Conservation (phyloP, 2,329 filamentous ascomycete genomes). For the Cercospora beticola region DNA sequence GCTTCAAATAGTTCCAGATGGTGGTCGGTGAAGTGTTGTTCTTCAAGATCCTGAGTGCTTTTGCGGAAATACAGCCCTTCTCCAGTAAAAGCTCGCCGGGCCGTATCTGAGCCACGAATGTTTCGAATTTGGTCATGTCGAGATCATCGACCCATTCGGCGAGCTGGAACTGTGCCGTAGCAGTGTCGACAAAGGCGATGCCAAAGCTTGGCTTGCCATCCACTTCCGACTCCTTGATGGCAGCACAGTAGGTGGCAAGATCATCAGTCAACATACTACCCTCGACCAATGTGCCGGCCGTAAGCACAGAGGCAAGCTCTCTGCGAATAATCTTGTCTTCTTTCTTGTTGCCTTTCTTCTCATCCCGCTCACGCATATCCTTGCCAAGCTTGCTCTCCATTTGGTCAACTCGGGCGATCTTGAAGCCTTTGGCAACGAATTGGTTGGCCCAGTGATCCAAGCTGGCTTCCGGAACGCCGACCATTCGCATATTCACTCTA, state of each 20-base stretch:
- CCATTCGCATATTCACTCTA: slow-evolving; percentile 99
- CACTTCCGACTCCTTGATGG: slow-evolving; percentile 72
- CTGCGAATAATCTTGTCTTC: slow-evolving; percentile 91
- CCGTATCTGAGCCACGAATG: slow-evolving; percentile 86
- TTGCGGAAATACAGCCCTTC: slow-evolving; percentile 76
- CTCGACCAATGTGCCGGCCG: slow-evolving; percentile 88
- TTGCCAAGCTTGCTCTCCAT: slow-evolving; percentile 94
- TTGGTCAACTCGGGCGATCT: slow-evolving; percentile 94
- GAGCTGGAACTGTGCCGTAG: slow-evolving; percentile 92
- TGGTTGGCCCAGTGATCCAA: slow-evolving; percentile 98
- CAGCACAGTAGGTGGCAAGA: slow-evolving; percentile 93
- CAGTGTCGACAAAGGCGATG: slow-evolving; percentile 90
- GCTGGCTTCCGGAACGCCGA: slow-evolving; percentile 92
- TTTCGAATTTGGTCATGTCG: slow-evolving; percentile 96
- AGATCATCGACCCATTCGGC: slow-evolving; percentile 88
- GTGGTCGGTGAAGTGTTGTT: slow-evolving; percentile 92
- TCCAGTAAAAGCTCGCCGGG: slow-evolving; percentile 88
- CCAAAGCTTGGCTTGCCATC: slow-evolving; percentile 82
- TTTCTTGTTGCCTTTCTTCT: slow-evolving; percentile 61
- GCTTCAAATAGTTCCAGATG: slow-evolving; percentile 91
- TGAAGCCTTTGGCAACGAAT: slow-evolving; percentile 96
- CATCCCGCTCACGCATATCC: slow-evolving; percentile 89
- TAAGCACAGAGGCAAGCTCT: slow-evolving; percentile 87
- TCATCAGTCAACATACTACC: slow-evolving; percentile 97
- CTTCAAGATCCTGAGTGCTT: slow-evolving; percentile 87